Conservation (phyloP, 345 rosid species). For the Linum tenue region DNA sequence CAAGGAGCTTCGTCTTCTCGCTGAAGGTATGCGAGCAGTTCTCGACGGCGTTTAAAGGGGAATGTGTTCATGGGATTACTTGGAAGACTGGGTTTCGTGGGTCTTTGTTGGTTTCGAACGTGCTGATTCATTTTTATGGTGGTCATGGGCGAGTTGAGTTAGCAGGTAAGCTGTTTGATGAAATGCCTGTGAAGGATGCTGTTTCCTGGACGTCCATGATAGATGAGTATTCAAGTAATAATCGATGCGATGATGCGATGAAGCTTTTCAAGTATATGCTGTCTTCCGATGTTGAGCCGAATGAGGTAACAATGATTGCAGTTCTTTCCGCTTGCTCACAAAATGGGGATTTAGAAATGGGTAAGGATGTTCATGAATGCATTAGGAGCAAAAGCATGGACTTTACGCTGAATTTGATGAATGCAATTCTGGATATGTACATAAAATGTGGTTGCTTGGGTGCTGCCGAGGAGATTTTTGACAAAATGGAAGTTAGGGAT, state of each 20-base stretch:
- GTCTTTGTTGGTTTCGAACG: slow-evolving; percentile 28
- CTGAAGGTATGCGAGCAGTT: slow-evolving; percentile 28
- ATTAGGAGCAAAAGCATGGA: slow-evolving; percentile 15
- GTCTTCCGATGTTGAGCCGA: slow-evolving; percentile 24
- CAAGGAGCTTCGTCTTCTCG: slow-evolving; percentile 30
- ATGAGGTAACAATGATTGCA: slow-evolving; percentile 30
- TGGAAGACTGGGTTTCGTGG: slow-evolving; percentile 30
- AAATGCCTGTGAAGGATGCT: slow-evolving; percentile 26
- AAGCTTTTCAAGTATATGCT: slow-evolving; percentile 28
- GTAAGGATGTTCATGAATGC: slow-evolving; percentile 21
- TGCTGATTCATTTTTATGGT: slow-evolving; percentile 27
- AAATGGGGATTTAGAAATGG: slow-evolving; percentile 22
- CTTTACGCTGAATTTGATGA: slow-evolving; percentile 18
- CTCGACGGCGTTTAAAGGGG: slow-evolving; percentile 13
- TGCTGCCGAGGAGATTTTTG: slow-evolving; percentile 23
- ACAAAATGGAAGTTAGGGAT: slow-evolving; percentile 24
- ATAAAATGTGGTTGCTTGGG: slow-evolving; percentile 32
- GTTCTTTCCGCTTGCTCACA: slow-evolving; percentile 32
- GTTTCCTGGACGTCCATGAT: slow-evolving; percentile 41
- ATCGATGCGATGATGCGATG: slow-evolving; percentile 20
- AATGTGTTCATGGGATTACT: slow-evolving; percentile 22
- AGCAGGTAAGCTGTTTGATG: slow-evolving; percentile 31
- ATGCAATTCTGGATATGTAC: slow-evolving; percentile 32
- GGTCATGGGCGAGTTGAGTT: slow-evolving; percentile 9
- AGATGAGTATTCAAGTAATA: slow-evolving; percentile 21